Conservation (phyloP, 2,329 filamentous ascomycete species). For the Clarireedia sp. region DNA sequence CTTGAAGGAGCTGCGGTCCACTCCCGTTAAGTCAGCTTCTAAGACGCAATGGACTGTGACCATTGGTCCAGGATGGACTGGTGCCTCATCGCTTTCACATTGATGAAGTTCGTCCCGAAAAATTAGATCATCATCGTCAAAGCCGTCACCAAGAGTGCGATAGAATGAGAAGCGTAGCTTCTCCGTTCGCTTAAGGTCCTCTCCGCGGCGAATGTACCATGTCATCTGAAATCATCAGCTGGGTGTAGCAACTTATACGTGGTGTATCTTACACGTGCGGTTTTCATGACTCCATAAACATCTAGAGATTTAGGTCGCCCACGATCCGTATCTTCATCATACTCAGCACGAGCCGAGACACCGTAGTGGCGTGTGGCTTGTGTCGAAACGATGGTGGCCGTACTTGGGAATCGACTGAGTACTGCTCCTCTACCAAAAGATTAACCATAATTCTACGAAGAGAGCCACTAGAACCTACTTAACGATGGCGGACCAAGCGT, state of each 20-base stretch:
- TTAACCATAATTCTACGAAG: neutral
- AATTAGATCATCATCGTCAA: slow-evolving; percentile 4
- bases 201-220: slow-evolving; percentile 20
- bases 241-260: neutral
- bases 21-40: neutral
- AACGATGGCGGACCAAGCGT: slow-evolving; percentile 21
- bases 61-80: neutral
- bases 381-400: slow-evolving; percentile 14
- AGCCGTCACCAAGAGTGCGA: slow-evolving; percentile 2
- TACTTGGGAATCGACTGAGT: slow-evolving; percentile 13
- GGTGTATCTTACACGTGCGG: neutral
- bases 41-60: neutral
- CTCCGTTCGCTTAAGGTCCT: slow-evolving; percentile 12
- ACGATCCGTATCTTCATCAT: slow-evolving; percentile 8
- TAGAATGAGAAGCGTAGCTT: slow-evolving; percentile 15
- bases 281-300: neutral
- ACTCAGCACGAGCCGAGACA: neutral
- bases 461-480: slow-evolving; percentile 9
- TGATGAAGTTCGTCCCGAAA: slow-evolving; percentile 11
- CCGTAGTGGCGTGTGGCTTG: slow-evolving; percentile 19
- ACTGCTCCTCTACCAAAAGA: slow-evolving; percentile 14
- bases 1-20: neutral
- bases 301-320: neutral
- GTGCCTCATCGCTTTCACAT: neutral
- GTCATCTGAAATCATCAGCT: slow-evolving; percentile 14